Base-by-base conservation (phyloP, 306 rosid genomes). In the Begonia masoniana region DNA sequence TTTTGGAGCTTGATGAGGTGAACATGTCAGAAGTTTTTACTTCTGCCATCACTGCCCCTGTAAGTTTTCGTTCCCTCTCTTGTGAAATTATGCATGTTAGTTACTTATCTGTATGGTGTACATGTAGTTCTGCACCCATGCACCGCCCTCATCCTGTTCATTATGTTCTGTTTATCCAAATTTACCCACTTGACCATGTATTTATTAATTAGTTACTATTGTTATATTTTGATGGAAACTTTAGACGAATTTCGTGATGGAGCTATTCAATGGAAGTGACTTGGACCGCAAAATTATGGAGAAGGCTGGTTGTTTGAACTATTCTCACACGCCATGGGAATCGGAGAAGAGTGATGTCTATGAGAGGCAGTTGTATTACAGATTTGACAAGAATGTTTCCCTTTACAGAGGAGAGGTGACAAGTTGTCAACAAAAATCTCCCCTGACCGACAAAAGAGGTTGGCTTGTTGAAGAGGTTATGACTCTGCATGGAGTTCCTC, bases 251-350 rank as follows among this genome's bases (percentile, higher is more conserved):
- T 79, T 77, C 78, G 71, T 80, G 15, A 70, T 79, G 79, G 96
- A 81, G 87, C 62, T 81, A 54, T 92, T 86, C 35, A 50, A 61
- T 52, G 99, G 99, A 70, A 79, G 83, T 46, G 93, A 81, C 15
- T 62, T 92, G 77, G 99, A 86, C 31, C 75, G 78, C 12, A 72
- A 62, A 65, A 71, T 83, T 63, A 81, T 86, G 94, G 96, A 83
- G 74, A 86, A 77, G 57, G 79, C 87, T 43, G 95, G 96, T 23
- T 83, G 80, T 67, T 63, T 70, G 51, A 58, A 74, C 78, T 92
- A 92, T 68, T 81, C 95, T 51, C 56, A 24, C 64, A 86, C 93
- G 52, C 87, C 94, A 58, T 92, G 96, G 99, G 96, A 83, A 66
- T 77, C 80, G 5, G 99, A 92, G 76, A 81, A 81, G 47, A 79